Base-by-base conservation (phyloP, 1,139 yeast genomes). In the Taphrina pruni region DNA sequence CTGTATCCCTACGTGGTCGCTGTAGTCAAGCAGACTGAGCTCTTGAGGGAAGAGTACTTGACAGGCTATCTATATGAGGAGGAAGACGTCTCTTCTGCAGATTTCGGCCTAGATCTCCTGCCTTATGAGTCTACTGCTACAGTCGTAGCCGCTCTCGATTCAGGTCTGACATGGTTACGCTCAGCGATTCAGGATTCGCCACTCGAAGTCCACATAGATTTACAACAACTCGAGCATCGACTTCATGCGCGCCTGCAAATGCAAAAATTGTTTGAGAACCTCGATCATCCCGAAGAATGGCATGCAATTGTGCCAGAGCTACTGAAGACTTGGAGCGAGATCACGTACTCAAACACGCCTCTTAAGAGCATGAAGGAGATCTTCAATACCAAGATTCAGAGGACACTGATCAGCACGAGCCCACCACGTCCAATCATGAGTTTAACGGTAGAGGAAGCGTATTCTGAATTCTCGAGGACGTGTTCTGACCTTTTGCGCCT, bases 371-470 rank as follows among this genome's bases (percentile, higher is more conserved):
- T 65, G 20, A 58, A 57, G 21, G 65, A 50, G 17, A 50, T 55
- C 6, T 60, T 56, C 65, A 58, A 55, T 39, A 57, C 69, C 21
- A 36, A 46, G 32, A 38, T 69, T 11, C 70, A 69, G 51, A 60
- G 69, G 3, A 57, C 55, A 51, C 60, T 69, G 21, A 60, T 57
- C 39, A 69, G 69, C 43, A 57, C 65, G 5, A 69, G 61, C 46
- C 70, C 70, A 11, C 70, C 70, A 39, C 54, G 70, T 12, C 70
- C 68, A 21, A 69, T 69, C 50, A 57, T 69, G 46, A 56, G 61
- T 43, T 45, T 64, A 55, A 51, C 70, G 3, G 45, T 52, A 14
- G 55, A 41, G 14, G 55, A 60, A n/a, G 70, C 65, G n/a, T 48
- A 43, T 26, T 50, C 54, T 6, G 35, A 20, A 12, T 45, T 65